Evolutionary conservation across 140 eudicot genomes (phyloP).

Genomic region (Senecio squalidus): DNA sequence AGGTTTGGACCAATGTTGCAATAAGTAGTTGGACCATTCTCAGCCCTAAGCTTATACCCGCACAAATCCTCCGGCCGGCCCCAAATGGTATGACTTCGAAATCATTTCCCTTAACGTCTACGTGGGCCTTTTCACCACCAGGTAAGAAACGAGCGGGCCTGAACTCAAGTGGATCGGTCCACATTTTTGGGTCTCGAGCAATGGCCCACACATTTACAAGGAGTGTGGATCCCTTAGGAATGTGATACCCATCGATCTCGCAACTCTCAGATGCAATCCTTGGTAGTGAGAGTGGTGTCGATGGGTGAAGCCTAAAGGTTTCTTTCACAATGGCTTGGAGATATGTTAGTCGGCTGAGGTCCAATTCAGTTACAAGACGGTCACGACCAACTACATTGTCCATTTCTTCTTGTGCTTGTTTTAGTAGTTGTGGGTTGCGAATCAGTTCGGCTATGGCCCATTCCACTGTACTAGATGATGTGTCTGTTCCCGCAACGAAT

Average conservation of each 20-base stretch:
- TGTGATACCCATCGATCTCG: constrained; percentile 55
- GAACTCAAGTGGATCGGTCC: constrained; percentile 73
- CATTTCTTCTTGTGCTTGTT: constrained; percentile 54
- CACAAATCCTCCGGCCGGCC: constrained; percentile 90
- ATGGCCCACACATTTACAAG: constrained; percentile 94
- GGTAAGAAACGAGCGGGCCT: constrained; percentile 59
- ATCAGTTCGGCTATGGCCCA: constrained; percentile 88
- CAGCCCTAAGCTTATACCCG: constrained; percentile 74
- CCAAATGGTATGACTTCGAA: constrained; percentile 90
- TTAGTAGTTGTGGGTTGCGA: constrained; percentile 50
- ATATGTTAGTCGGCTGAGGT: constrained; percentile 46
- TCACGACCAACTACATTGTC: constrained; percentile 56
- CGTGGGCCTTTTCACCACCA: constrained; percentile 61
- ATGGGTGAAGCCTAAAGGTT: constrained; percentile 79
- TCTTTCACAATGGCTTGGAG: constrained; percentile 77
- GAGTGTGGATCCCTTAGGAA: constrained; percentile 69
- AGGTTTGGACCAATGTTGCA: constrained; percentile 65
- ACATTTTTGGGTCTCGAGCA: constrained; percentile 66
- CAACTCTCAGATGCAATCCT: constrained; percentile 57
- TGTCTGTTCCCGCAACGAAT: constrained; percentile 80
- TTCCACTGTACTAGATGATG: constrained; percentile 80
- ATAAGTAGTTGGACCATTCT: constrained; percentile 72
- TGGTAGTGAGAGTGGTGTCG: constrained; percentile 87
- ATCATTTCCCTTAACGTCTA: constrained; percentile 63
- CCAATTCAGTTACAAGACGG: constrained; percentile 57